Evolutionary conservation across 108 stramenopile species (phyloP).

Genomic region (Nitzschia inconspicua): DNA sequence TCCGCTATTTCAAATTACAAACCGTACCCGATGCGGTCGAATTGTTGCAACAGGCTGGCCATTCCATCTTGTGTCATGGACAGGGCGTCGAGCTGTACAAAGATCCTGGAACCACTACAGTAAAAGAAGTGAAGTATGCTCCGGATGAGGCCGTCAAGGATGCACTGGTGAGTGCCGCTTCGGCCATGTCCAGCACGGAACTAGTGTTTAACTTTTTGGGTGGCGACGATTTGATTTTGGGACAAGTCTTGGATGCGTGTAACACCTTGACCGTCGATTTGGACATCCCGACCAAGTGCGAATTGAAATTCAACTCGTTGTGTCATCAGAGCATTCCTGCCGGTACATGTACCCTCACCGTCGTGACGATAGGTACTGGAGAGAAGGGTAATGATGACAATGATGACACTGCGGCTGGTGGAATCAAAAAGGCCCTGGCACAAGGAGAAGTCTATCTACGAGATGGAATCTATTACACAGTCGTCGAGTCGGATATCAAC

Average conservation of each 20-base stretch:
- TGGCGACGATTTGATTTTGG: constrained; percentile 70
- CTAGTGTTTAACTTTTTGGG: constrained; percentile 55
- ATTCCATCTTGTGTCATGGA: constrained; percentile 50
- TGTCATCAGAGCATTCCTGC: constrained; percentile 45
- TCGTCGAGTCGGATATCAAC: constrained; percentile 55
- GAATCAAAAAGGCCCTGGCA: constrained; percentile 48
- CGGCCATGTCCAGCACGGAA: constrained; percentile 12
- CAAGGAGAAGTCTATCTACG: constrained; percentile 55
- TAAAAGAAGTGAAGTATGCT: constrained; percentile 40
- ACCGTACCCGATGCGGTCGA: constrained; percentile 33
- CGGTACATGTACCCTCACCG: constrained; percentile 45
- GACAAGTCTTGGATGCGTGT: constrained; percentile 61
- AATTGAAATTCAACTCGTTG: constrained; percentile 56
- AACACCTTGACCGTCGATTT: constrained; percentile 44
- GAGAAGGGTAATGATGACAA: too few relatives aligned
- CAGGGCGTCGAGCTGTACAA: constrained; percentile 62
- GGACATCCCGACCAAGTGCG: constrained; percentile 41
- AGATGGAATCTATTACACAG: constrained; percentile 63
- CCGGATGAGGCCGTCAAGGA: constrained; percentile 65
- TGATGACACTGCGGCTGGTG: constrained; percentile 13
- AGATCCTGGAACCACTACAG: constrained; percentile 57
- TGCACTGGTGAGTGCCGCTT: constrained; percentile 35
- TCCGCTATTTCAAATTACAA: constrained; percentile 44
- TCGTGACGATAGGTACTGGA: constrained; percentile 36
- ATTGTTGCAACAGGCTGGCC: constrained; percentile 32